Percentiles rank a stretch among this genome's conserved stretches.
Evolutionary conservation across 257 asterid genomes (phyloP).

Genomic region (Perilla frutescens): DNA sequence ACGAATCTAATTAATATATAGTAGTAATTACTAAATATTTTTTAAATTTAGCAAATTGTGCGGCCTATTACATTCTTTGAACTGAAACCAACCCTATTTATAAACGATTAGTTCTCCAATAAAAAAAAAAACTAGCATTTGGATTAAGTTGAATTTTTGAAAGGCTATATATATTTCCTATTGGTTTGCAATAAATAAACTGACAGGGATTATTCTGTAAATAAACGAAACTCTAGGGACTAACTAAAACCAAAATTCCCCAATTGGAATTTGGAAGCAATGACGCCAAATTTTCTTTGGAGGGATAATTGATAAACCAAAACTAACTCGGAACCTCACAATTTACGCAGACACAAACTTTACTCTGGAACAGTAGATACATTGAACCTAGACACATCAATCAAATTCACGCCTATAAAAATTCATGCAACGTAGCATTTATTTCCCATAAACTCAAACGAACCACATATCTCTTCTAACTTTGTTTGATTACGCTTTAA

Average conservation of each 20-base stretch:
- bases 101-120: neutral
- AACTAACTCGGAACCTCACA: constrained; percentile 6
- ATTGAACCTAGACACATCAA: constrained; percentile 71
- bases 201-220: neutral
- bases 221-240: neutral
- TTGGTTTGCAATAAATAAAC: neutral
- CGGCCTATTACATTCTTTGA: no score
- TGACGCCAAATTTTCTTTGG: neutral
- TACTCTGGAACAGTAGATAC: constrained; percentile 40
- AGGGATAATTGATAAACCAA: neutral
- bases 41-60: no score
- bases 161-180: neutral
- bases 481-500: neutral
- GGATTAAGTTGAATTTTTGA: no score
- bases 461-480: neutral
- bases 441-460: neutral
- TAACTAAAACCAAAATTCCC: neutral
- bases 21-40: no score
- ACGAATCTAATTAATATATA: no score
- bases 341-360: neutral
- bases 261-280: no score
- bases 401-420: constrained; percentile 43
- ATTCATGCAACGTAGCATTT: neutral
- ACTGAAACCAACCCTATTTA: neutral
- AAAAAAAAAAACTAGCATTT: no score